Base-by-base conservation (phyloP, 305 asterid genomes). In the Vinca major region DNA sequence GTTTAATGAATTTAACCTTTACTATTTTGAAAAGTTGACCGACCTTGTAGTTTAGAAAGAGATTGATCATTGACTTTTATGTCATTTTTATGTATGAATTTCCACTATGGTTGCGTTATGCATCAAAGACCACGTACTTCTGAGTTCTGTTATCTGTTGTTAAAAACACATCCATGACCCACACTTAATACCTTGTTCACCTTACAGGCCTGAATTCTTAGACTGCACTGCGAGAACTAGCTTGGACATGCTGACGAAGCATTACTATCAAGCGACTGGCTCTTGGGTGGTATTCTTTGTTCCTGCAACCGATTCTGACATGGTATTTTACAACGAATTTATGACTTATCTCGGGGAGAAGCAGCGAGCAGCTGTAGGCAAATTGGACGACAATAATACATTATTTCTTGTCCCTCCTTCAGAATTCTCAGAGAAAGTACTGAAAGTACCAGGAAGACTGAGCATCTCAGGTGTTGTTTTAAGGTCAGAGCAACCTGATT, bases 331-430 rank as follows among this genome's bases (percentile, higher is more conserved):
- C 81, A 92, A 89, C 2, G 98, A 92, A 74, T 92, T 92, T 88
- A 83, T 86, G 96, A 80, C 79, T 80, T 92, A 88, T 81, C 92
- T 92, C 2, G 95, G 83, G 51, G 98, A 92, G 77, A 89, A 84
- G 74, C 88, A 92, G 77, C 87, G 97, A 19, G 98, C 96, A 55
- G 98, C 98, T 19, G 96, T 92, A 14, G 95, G 89, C 43, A 89
- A 86, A 83, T 74, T 92, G 79, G 96, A 92, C 45, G 96, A 92
- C 48, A 64, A 72, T 74, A 86, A 78, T 65, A 88, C 98, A 64
- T 81, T 92, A 75, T 92, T 92, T 77, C 98, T 92, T 12, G 96
- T 92, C n/a, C 96, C 98, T 74, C 98, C 98, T 65, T 92, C 98
- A 36, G 96, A 92, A 33, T 89, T 92, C 84, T 88, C 96, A 1